Base-by-base conservation (phyloP, 345 rosid genomes). In the Xanthoceras sorbifolium region DNA sequence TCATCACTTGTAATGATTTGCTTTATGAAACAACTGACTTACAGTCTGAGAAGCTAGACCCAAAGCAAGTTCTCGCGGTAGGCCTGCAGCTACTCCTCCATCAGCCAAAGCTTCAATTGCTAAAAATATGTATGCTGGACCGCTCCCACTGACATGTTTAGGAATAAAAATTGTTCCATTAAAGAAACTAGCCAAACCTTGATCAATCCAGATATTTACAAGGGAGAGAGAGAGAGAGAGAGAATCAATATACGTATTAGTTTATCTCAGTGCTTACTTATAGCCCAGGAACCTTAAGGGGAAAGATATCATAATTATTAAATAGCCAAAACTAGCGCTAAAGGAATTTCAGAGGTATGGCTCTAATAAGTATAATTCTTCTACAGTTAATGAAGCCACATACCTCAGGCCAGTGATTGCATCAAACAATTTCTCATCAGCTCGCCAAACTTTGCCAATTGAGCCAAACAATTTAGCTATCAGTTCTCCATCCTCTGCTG, bases 71-170 rank as follows among this genome's bases (percentile, higher is more conserved):
- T 96, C 97, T 75, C 99, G 91, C 0, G 97, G 97, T 64, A 96
- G 81, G 79, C 99, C 97, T 44, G 97, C 98, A 78, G 99, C 97
- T 54, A 93, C 98, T 68, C 97, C 99, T 60, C 98, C 99, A 85
- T 96, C 97, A 59, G 95, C 97, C 78, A 96, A 82, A 73, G 99
- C 97, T 87, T 96, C 99, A 77, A 96, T 96, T 25, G 97, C 97
- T 71, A 94, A 78, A 84, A 73, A 94, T 63, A 96, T 74, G 76
- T 92, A 93, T 15, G 98, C 97, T 57, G 99, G 98, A 59, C 98
- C 98, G 34, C 99, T 96, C 34, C 97, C 98, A 80, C 98, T 96
- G 88, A 67, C n/a, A 76, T 8, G 72, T 71, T 28, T 25, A 42
- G 75, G 54, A 71, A 85, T 73, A 22, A 67, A 12, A 75, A 60